Evolutionary conservation across 1,139 yeast species (phyloP).

Genomic region (Blastobotrys capitulatus): DNA sequence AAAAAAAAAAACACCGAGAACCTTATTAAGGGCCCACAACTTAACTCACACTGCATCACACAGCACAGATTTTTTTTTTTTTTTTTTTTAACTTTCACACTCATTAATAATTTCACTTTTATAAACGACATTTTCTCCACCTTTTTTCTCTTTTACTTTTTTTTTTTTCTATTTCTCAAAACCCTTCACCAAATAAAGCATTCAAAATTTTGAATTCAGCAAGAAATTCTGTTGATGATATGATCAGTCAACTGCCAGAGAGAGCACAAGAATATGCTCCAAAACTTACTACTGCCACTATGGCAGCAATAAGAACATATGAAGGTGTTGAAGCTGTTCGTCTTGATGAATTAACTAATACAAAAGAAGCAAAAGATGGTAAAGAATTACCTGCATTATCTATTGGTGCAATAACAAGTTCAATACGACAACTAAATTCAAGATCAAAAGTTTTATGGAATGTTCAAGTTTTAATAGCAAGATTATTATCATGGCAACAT

Average conservation of each 20-base stretch:
- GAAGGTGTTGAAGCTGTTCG: slow-evolving; percentile 5
- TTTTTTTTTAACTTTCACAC: too few species aligned
- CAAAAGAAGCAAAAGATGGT: slow-evolving; percentile 10
- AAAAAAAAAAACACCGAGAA: too few species aligned
- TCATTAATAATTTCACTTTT: too few species aligned
- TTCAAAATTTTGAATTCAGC: neutral
- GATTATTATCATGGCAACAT: slow-evolving; percentile 28
- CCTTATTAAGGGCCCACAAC: too few species aligned
- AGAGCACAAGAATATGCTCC: slow-evolving; percentile 7
- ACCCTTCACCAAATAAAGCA: too few species aligned
- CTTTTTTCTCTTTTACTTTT: neutral
- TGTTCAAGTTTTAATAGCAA: slow-evolving; percentile 23
- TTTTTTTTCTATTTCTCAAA: neutral
- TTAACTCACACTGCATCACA: too few species aligned
- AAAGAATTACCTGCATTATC: slow-evolving; percentile 14
- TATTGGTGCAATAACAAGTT: slow-evolving; percentile 16
- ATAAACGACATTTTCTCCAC: too few species aligned
- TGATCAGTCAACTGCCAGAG: slow-evolving; percentile 5
- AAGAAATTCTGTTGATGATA: neutral
- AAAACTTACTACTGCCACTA: slow-evolving; percentile 3
- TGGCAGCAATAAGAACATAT: slow-evolving; percentile 7
- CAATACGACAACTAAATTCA: slow-evolving; percentile 15
- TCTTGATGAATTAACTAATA: slow-evolving; percentile 3
- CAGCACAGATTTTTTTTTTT: too few species aligned
- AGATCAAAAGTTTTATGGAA: slow-evolving; percentile 19